phyloP scores from a whole-genome alignment of 176 grass and related monocot species.

The Carex pumila region DNA sequence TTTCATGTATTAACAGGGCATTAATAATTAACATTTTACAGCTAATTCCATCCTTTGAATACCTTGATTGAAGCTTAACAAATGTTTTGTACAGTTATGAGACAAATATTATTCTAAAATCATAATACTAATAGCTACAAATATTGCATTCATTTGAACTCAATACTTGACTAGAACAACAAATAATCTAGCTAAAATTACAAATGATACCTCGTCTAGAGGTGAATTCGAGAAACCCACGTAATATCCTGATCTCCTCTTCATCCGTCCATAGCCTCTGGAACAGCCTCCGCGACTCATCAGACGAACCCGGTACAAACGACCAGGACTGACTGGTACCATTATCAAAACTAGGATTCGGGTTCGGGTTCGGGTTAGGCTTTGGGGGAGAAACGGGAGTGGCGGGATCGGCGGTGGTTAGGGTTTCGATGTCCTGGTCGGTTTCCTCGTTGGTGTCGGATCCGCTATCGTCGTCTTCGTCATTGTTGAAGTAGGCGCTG shows the following conservation, averaged over 20 bases:
- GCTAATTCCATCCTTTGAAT: background rate
- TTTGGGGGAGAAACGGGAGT: background rate
- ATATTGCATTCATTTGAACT: background rate
- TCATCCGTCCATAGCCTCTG: constrained; percentile 91
- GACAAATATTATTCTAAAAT: background rate
- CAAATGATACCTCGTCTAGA: constrained; percentile 44
- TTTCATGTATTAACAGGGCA: background rate
- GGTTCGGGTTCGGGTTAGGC: background rate
- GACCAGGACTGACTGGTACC: background rate
- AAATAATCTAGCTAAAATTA: background rate
- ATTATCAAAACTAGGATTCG: background rate
- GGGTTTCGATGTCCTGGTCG: constrained; percentile 35
- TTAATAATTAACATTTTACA: background rate
- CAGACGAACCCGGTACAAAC: constrained; percentile 11
- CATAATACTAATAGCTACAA: background rate
- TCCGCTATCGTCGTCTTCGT: constrained; percentile 27
- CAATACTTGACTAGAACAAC: background rate
- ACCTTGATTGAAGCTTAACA: background rate
- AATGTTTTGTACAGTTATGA: background rate
- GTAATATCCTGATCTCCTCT: constrained; percentile 80
- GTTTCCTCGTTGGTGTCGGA: constrained; percentile 19
- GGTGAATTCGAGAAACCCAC: constrained; percentile 81
- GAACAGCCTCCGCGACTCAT: constrained; percentile 82
- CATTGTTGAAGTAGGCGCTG: constrained; percentile 30
- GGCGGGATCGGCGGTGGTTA: constrained; percentile 9